A percentile compares a stretch with the other conserved stretches of the same genome.
Evolutionary conservation across 2,329 filamentous ascomycete species (phyloP).

Genomic region (Pseudogymnoascus sp.): DNA sequence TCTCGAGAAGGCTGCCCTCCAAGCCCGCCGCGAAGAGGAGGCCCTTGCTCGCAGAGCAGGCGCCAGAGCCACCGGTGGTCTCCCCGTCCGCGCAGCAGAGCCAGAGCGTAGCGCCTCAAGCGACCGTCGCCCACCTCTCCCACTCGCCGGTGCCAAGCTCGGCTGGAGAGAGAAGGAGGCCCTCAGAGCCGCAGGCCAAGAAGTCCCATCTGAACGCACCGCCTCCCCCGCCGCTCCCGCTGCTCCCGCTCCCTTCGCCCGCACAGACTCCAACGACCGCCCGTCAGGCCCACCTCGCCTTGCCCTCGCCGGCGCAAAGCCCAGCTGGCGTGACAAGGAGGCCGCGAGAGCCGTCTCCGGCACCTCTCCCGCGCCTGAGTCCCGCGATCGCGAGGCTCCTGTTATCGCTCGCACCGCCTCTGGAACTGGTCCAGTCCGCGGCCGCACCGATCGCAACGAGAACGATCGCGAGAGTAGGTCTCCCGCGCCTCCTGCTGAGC

Average conservation of each 20-base stretch:
- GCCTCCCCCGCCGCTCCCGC: conserved; percentile 21
- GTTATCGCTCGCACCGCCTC: conserved; percentile 24
- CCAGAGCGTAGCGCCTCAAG: conserved; percentile 37
- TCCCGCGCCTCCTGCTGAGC: conserved; percentile 30
- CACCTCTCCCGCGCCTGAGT: conserved; percentile 16
- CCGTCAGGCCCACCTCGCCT: conserved; percentile 45
- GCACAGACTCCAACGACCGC: conserved; percentile 35
- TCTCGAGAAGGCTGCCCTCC: conserved; percentile 55
- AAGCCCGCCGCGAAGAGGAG: conserved; percentile 80
- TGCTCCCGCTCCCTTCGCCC: conserved; percentile 28
- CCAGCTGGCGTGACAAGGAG: conserved; percentile 51
- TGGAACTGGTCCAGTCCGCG: conserved; percentile 36
- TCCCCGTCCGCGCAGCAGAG: conserved; percentile 29
- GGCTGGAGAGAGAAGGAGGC: conserved; percentile 69
- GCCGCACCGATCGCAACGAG: conserved; percentile 35
- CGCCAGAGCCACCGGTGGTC: conserved; percentile 46
- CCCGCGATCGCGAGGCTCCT: conserved; percentile 20
- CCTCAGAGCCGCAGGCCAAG: conserved; percentile 31
- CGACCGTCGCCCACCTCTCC: conserved; percentile 50
- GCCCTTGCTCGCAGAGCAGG: conserved; percentile 66
- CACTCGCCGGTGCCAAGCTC: conserved; percentile 52
- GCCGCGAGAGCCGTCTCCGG: conserved; percentile 37
- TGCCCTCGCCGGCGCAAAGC: conserved; percentile 41
- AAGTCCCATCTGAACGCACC: conserved; percentile 28
- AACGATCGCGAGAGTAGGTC: conserved; percentile 30